phyloP scores from a whole-genome alignment of 2,329 filamentous ascomycete species.

The Diaporthe ampelina region DNA sequence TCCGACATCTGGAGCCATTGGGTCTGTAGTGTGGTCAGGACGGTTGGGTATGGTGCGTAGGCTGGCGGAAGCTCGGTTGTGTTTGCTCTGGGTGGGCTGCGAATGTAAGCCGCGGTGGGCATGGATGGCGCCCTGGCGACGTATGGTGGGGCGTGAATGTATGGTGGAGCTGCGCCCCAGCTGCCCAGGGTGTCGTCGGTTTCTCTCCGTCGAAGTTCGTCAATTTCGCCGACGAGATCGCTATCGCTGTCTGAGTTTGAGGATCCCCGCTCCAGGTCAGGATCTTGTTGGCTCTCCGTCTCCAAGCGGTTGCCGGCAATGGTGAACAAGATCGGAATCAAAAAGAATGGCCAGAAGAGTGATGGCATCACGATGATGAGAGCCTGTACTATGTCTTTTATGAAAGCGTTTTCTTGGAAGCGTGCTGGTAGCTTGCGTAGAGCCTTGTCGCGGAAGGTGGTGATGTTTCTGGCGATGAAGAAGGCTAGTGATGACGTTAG shows the following conservation, averaged over 20 bases:
- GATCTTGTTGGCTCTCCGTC: neutral
- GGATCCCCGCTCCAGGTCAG: neutral
- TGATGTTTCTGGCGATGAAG: neutral
- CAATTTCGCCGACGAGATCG: no score
- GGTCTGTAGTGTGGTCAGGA: neutral
- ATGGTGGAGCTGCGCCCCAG: no score
- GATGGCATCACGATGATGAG: neutral
- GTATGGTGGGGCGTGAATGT: no score
- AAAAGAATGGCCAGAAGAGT: neutral
- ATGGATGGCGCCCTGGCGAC: no score
- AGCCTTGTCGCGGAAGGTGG: neutral
- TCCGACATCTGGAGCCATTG: neutral
- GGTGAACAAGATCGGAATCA: neutral
- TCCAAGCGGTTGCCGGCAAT: neutral
- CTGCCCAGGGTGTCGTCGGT: neutral
- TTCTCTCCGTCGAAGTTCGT: neutral
- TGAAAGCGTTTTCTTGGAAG: neutral
- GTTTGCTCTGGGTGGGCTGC: no score
- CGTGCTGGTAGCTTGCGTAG: neutral
- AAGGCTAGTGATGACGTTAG: neutral
- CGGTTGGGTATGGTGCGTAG: neutral
- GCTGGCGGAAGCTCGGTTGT: neutral
- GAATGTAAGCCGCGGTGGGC: no score
- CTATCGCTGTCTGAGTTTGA: neutral
- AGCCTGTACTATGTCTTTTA: neutral